Evolutionary conservation across 148 eudicot species (phyloP).

Genomic region (Rhododendron mucronatum): DNA sequence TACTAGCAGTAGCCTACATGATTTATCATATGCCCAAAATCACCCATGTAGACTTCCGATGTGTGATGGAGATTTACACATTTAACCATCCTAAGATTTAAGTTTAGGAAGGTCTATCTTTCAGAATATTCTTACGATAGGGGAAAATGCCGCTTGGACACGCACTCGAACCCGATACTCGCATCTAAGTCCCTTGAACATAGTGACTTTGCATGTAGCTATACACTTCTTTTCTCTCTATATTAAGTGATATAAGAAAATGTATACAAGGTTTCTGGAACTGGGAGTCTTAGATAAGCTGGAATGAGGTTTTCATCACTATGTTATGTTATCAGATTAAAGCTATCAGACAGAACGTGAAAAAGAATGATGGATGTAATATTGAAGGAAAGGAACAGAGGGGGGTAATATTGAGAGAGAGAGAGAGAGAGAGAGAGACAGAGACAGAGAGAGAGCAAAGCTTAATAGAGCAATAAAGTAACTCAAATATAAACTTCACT

Average conservation of each 20-base stretch:
- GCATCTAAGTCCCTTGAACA: not conserved
- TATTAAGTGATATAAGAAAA: not conserved
- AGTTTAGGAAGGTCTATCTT: not conserved
- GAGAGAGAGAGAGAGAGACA: not conserved
- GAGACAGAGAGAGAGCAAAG: not conserved
- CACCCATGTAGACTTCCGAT: not conserved
- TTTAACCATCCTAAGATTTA: not conserved
- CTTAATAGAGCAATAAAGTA: not conserved
- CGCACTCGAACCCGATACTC: not conserved
- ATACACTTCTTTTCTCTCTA: not conserved
- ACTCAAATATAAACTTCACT: not conserved
- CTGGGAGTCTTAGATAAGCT: not conserved
- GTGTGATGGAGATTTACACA: not conserved
- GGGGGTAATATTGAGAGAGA: not conserved
- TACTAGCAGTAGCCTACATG: not conserved
- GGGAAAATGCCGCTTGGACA: not conserved
- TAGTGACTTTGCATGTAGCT: not conserved
- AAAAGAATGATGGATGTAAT: not conserved
- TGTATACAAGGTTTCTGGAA: not conserved
- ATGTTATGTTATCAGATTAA: not conserved
- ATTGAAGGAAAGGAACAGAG: not conserved
- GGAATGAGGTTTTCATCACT: not conserved
- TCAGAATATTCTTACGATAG: no score
- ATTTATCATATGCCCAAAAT: not conserved
- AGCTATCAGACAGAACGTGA: not conserved